Percentiles rank a stretch among this genome's conserved stretches.
Conservation (phyloP, 176 grass and related monocot species). For the Leersia perrieri region DNA sequence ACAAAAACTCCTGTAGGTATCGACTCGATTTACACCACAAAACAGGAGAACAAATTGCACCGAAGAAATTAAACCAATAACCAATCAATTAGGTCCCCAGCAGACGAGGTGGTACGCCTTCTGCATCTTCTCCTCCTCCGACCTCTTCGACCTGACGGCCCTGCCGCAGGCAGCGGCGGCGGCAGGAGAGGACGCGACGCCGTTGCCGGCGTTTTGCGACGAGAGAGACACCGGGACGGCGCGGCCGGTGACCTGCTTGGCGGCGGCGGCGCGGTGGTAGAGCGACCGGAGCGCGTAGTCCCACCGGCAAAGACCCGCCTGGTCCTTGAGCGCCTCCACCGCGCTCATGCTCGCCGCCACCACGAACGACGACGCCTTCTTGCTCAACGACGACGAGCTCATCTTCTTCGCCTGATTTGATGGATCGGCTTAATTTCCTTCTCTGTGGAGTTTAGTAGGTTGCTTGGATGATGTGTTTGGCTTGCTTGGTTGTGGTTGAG, state of each 20-base stretch:
- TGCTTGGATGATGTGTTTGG: neutral
- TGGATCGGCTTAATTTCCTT: neutral
- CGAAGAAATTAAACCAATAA: neutral
- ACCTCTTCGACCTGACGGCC: neutral
- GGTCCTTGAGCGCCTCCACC: constrained; percentile 77
- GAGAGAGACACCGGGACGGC: constrained; percentile 33
- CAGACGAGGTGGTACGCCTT: constrained; percentile 76
- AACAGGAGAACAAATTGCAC: neutral
- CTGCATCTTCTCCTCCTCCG: constrained; percentile 50
- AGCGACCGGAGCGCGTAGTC: constrained; percentile 56
- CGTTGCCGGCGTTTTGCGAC: neutral
- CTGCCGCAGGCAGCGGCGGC: neutral
- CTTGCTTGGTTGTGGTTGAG: constrained; percentile 4
- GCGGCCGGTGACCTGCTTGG: constrained; percentile 23
- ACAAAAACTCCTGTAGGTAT: neutral
- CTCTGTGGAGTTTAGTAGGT: neutral
- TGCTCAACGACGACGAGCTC: constrained; percentile 22
- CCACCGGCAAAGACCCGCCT: constrained; percentile 66
- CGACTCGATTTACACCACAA: neutral
- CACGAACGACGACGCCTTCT: constrained; percentile 49
- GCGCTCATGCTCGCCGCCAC: constrained; percentile 60
- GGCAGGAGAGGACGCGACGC: neutral
- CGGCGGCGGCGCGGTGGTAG: constrained; percentile 30
- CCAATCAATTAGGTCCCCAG: constrained; percentile 57
- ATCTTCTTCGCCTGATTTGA: constrained; percentile 35